Conservation (phyloP, 2,329 filamentous ascomycete species). For the Colletotrichum aenigma region DNA sequence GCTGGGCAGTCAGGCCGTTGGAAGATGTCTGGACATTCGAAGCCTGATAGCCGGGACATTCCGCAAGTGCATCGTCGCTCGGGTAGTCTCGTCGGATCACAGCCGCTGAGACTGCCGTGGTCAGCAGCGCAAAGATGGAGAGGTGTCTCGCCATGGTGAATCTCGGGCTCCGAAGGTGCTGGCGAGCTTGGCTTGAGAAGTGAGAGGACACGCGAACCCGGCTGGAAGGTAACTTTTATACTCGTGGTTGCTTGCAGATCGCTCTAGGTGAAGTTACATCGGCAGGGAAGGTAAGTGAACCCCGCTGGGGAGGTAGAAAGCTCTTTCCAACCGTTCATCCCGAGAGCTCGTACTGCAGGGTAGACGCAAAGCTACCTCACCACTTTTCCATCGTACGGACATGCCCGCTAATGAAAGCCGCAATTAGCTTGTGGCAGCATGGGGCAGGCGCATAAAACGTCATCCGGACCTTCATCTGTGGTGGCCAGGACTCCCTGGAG, state of each 20-base stretch:
- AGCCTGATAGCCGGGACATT: slow-evolving; percentile 49
- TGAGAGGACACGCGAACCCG: background rate
- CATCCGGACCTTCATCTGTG: slow-evolving; percentile 10
- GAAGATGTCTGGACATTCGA: slow-evolving; percentile 59
- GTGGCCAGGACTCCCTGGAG: background rate
- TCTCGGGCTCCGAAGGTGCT: background rate
- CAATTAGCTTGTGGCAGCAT: background rate
- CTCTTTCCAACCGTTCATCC: slow-evolving; percentile 9
- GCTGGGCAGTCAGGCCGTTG: slow-evolving; percentile 56
- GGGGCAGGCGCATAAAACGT: background rate
- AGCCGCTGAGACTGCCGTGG: slow-evolving; percentile 2
- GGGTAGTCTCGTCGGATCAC: slow-evolving; percentile 14
- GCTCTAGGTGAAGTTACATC: background rate
- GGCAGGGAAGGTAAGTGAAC: background rate
- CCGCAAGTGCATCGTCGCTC: slow-evolving; percentile 8
- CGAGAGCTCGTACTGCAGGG: background rate
- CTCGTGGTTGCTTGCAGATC: background rate
- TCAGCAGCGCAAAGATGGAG: slow-evolving; percentile 4
- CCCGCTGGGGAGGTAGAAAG: background rate
- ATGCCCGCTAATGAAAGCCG: background rate
- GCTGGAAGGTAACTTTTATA: background rate
- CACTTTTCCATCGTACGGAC: background rate
- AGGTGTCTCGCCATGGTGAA: slow-evolving; percentile 7
- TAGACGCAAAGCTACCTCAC: background rate
- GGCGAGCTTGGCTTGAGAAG: background rate